Percentiles rank a stretch among this genome's conserved stretches.
These are phyloP conservation scores for Penicillium ochrochloron DNA, from an alignment of 495 filamentous ascomycete species.

Conservation along the genomic window DNA sequence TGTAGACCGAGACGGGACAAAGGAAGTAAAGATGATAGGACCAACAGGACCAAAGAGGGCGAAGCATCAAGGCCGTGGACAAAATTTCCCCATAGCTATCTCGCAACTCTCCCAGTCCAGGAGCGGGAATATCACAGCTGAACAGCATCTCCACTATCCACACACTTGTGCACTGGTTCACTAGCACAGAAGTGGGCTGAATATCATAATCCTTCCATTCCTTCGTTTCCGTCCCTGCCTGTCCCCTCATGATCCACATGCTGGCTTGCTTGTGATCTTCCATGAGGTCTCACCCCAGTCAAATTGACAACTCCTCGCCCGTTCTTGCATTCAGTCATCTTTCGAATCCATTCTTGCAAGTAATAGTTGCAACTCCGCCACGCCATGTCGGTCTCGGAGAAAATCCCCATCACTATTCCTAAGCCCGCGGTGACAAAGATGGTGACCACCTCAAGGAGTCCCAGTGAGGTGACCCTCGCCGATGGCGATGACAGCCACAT, in stretches of 20 bases:
- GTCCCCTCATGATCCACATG: constrained; percentile 1
- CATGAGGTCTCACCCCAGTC: constrained; percentile 16
- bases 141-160: constrained; percentile 5
- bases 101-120: not conserved
- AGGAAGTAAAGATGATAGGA: not conserved
- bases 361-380: constrained; percentile 7
- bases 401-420: constrained; percentile 28
- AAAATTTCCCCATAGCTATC: not conserved
- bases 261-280: not conserved
- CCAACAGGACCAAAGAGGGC: not conserved
- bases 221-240: not conserved
- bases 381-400: constrained; percentile 36
- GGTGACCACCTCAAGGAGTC: constrained; percentile 20
- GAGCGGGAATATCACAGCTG: not conserved
- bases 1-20: not conserved
- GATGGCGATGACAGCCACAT: constrained; percentile 15
- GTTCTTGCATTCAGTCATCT: constrained; percentile 23
- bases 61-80: not conserved
- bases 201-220: not conserved
- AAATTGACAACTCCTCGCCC: constrained; percentile 22
- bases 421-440: constrained; percentile 24
- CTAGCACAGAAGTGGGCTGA: not conserved
- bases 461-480: constrained; percentile 33
- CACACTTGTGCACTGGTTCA: not conserved
- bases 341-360: constrained; percentile 22